Percentiles rank a stretch among this genome's conserved stretches.
These are phyloP conservation scores for Hemerocallis citrina DNA, from an alignment of 106 monocot genomes.

Conservation along the genomic window DNA sequence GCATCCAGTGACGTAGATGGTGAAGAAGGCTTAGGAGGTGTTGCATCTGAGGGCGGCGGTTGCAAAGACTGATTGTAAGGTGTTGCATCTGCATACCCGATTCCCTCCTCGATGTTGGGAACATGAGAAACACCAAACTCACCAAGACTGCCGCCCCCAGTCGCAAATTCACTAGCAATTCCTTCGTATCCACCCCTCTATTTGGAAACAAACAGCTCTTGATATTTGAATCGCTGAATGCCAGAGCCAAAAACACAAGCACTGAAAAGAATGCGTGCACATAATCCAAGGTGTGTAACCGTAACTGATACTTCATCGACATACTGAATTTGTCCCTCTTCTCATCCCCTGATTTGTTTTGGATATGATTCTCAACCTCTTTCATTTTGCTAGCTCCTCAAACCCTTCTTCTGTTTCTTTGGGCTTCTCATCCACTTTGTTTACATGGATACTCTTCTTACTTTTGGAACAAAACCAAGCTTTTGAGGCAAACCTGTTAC, in stretches of 20 bases:
- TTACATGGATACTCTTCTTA: too few species aligned
- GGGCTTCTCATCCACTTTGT: too few species aligned
- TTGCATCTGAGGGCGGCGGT: too few species aligned
- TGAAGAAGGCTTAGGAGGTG: too few species aligned
- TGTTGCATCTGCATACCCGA: slow-evolving; percentile 26
- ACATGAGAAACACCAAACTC: slow-evolving; percentile 32
- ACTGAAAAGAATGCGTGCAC: slow-evolving; percentile 34
- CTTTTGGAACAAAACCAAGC: too few species aligned
- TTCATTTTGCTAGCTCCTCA: too few species aligned
- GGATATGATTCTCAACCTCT: too few species aligned
- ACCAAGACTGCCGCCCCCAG: slow-evolving; percentile 34
- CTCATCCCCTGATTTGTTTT: too few species aligned
- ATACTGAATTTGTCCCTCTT: not conserved
- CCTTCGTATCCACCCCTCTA: not conserved
- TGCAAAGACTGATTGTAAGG: too few species aligned
- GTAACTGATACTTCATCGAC: slow-evolving; percentile 8
- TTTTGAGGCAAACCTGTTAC: too few species aligned
- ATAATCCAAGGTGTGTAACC: slow-evolving; percentile 23
- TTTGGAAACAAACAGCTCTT: slow-evolving; percentile 30
- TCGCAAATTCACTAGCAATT: slow-evolving; percentile 36
- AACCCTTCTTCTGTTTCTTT: too few species aligned
- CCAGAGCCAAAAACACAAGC: slow-evolving; percentile 27
- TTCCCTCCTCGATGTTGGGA: slow-evolving; percentile 45
- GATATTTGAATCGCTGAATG: slow-evolving; percentile 21
- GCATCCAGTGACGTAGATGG: too few species aligned